These are phyloP conservation scores for Papilionanthe hybrid DNA, from an alignment of 116 monocot genomes.

Conservation along the genomic window DNA sequence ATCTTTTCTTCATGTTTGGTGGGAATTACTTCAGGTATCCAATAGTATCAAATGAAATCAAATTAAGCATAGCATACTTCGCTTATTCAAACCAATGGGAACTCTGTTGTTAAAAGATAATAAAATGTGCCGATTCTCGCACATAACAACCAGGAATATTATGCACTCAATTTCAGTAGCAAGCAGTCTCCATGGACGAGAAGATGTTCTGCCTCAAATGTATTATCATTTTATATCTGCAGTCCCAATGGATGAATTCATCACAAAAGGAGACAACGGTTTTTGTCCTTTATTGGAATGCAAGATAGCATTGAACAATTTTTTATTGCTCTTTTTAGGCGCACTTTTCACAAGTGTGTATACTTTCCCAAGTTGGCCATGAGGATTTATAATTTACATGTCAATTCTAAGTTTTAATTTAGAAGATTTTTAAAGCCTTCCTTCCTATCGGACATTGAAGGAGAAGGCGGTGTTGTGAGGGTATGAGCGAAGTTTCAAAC, in stretches of 20 bases:
- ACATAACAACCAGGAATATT: constrained; percentile 89
- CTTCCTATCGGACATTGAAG: constrained; percentile 29
- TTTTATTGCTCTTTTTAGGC: constrained; percentile 29
- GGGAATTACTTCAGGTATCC: constrained; percentile 21
- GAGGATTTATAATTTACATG: constrained; percentile 19
- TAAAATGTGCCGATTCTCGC: constrained; percentile 65
- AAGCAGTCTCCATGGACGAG: constrained; percentile 63
- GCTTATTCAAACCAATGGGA: constrained; percentile 24
- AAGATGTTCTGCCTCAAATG: constrained; percentile 43
- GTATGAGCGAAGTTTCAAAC: constrained; percentile 42
- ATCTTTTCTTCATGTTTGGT: constrained; percentile 57
- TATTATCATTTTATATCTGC: constrained; percentile 41
- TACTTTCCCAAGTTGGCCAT: constrained; percentile 24
- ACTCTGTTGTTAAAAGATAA: constrained; percentile 42
- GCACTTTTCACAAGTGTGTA: constrained; percentile 50
- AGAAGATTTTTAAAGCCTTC: constrained; percentile 33
- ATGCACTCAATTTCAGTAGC: constrained; percentile 83
- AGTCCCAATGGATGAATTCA: constrained; percentile 29
- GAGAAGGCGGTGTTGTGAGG: constrained; percentile 50
- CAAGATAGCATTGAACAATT: constrained; percentile 19
- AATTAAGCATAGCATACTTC: constrained; percentile 25
- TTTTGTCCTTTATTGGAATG: constrained; percentile 36
- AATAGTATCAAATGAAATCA: constrained; percentile 24
- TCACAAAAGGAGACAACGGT: constrained; percentile 32
- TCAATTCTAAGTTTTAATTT: constrained; percentile 21